Conservation (phyloP, 2,329 filamentous ascomycete genomes). For the Trichophaea hybrida region DNA sequence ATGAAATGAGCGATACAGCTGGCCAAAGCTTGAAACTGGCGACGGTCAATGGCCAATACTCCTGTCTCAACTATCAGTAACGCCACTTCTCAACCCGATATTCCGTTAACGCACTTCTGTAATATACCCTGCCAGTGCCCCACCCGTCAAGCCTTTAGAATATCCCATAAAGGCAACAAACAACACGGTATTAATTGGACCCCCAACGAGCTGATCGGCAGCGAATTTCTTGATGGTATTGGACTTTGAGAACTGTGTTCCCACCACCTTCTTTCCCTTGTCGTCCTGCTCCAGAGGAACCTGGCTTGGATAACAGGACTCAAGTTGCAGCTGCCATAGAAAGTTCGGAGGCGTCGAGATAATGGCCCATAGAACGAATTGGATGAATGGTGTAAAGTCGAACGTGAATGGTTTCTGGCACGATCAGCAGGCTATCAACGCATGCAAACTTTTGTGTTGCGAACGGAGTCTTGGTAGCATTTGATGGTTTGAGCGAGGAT, state of each 20-base stretch:
- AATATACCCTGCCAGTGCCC: conserved; percentile 29
- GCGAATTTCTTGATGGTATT: conserved; percentile 42
- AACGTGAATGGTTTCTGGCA: conserved; percentile 34
- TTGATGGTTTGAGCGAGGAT: conserved; percentile 42
- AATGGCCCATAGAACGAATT: conserved; percentile 42
- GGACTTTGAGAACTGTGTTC: conserved; percentile 31
- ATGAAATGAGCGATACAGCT: conserved; percentile 39
- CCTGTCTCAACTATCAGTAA: conserved; percentile 24
- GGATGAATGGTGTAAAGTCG: conserved; percentile 38
- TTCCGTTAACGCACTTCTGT: conserved; percentile 26
- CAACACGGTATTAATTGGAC: conserved; percentile 41
- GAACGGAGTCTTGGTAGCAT: conserved; percentile 37
- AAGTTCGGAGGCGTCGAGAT: conserved; percentile 44
- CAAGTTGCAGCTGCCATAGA: conserved; percentile 44
- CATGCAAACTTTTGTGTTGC: conserved; percentile 7
- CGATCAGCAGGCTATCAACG: conserved; percentile 7
- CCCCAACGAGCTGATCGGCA: conserved; percentile 45
- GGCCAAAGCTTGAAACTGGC: conserved; percentile 42
- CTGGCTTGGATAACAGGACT: conserved; percentile 38
- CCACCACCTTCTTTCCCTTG: conserved; percentile 21
- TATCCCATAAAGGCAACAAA: conserved; percentile 43
- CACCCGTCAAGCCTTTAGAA: conserved; percentile 32
- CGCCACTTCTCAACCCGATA: neutral
- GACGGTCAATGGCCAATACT: conserved; percentile 38
- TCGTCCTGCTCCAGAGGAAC: conserved; percentile 12